Base-by-base conservation (phyloP, 2,329 filamentous ascomycete species). In the Colletotrichum salicis region DNA sequence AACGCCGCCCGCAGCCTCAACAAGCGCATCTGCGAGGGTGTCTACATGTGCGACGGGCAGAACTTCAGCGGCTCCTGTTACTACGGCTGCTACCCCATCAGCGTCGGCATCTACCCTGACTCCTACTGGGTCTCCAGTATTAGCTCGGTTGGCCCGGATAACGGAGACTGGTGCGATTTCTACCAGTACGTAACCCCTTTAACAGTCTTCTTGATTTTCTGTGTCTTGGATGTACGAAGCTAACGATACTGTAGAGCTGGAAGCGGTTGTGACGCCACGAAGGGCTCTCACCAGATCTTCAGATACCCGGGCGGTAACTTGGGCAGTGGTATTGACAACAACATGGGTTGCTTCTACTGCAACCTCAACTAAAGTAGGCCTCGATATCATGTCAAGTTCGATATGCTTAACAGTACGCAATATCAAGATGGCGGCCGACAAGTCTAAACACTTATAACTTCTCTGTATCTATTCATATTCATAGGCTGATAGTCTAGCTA, bases 271-370 rank as follows among this genome's bases (percentile, higher is more conserved):
- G 52, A 64, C 0, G 0, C 33, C 19, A 56, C 52, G 12, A 35
- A 29, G 12, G 22, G 15, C 4, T 31, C 51, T 19, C 52, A 57
- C 52, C 62, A 57, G 35, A 57, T 57, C 35, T 64, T 45, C 24
- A 37, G 52, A 15, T 29, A 57, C 52, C 62, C 62, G 0, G 62
- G 62, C 0, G 62, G 62, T 35, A 64, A 64, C 35, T 12, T 64
- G 24, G 52, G 33, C n/a, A 11, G 31, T 19, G 62, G 52, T 24
- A 56, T 64, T 15, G 35, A 55, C 35, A 57, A 64, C 12, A 56
- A 64, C 33, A 64, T 64, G 62, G 62, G 62, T 7, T 64, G 62
- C 52, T 64, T 64, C 51, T 64, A 56, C 19, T 64, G 52, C 35
- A 57, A 57, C 15, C 62, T 35, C 1, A 57, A 29, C 24, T 64